These are phyloP conservation scores for Rhodotorula paludigena DNA, from an alignment of 768 basidiomycete genomes.

Conservation along the genomic window DNA sequence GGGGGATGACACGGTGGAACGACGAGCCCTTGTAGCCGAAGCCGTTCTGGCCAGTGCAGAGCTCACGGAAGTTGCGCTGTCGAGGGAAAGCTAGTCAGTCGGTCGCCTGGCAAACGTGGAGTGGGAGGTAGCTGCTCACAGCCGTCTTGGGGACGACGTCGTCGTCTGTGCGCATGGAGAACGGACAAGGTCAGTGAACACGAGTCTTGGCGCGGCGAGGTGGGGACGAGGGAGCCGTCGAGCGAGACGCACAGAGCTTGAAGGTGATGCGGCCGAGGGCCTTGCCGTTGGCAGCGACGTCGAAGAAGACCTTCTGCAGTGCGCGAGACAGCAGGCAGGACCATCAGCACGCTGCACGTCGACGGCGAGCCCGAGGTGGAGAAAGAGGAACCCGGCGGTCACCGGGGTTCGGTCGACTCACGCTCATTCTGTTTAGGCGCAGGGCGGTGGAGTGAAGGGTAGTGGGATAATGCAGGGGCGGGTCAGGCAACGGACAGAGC, in stretches of 20 bases:
- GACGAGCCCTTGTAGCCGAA: slow-evolving; percentile 59
- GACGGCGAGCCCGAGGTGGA: too few species aligned
- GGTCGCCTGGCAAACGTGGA: slow-evolving; percentile 42
- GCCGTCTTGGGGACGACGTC: slow-evolving; percentile 90
- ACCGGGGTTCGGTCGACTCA: too few species aligned
- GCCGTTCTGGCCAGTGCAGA: slow-evolving; percentile 69
- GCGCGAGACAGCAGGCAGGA: too few species aligned
- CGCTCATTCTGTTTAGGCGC: too few species aligned
- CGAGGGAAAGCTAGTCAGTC: slow-evolving; percentile 11
- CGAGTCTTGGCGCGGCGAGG: neutral
- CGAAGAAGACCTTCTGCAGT: slow-evolving; percentile 44
- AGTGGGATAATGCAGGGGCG: too few species aligned
- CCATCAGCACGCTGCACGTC: too few species aligned
- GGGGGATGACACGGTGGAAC: slow-evolving; percentile 47
- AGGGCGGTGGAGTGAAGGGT: too few species aligned
- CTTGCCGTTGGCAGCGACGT: slow-evolving; percentile 56
- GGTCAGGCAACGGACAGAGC: too few species aligned
- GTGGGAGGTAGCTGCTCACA: slow-evolving; percentile 50
- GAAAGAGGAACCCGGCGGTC: too few species aligned
- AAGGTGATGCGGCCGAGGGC: slow-evolving; percentile 71
- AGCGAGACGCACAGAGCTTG: slow-evolving; percentile 72
- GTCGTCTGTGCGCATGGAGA: slow-evolving; percentile 25
- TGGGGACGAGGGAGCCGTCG: slow-evolving; percentile 61
- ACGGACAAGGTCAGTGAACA: neutral
- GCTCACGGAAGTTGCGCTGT: slow-evolving; percentile 72